Base-by-base conservation (phyloP, 192 early-diverging fungal species). In the Geranomyces michiganensis region DNA sequence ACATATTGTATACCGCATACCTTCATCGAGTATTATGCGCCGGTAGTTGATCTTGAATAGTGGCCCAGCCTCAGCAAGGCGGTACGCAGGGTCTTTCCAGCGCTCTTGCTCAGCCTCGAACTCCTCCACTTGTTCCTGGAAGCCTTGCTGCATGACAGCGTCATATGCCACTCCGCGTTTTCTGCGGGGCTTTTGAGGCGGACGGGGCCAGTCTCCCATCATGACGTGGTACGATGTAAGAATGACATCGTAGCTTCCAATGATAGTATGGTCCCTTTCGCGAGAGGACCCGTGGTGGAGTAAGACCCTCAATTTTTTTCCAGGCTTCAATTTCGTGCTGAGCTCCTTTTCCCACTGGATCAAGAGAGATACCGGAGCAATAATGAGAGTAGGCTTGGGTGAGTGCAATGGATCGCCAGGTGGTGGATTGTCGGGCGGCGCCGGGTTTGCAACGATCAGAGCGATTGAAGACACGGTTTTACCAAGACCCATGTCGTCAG, bases 381-480 rank as follows among this genome's bases (percentile, higher is more conserved):
- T 78, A 10, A 94, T 69, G 32, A 94, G 79, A 0, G 91, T 93
- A 0, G 83, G 55, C 46, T 88, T 88, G 85, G 82, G 85, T 10
- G n/a, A n/a, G 10, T 41, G 36, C 36, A 41, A 10, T 10, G 36
- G 36, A 41, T 41, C 36, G 36, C 36, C 36, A 14, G 7, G 7
- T 9, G 26, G 51, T 55, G 19, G 51, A 14, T 83, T 71, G 0
- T 81, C 78, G 36, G 86, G 81, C 44, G 30, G 44, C 48, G 58
- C 62, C 36, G 62, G 76, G 46, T 76, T 92, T 10, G 80, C 55
- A 22, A 89, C 29, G 6, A 92, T 83, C 1, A 88, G 69, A 1
- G 90, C 79, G 56, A 94, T 80, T 6, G 85, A 76, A 69, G 93
- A 90, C 1, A 94, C 70, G 0, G 93, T 93, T 71, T 94, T 32